Evolutionary conservation across 1,284 basidiomycete species (phyloP), one percentile per base, ranked within the genome.

Genomic region (Phellopilus nigrolimitatus): DNA sequence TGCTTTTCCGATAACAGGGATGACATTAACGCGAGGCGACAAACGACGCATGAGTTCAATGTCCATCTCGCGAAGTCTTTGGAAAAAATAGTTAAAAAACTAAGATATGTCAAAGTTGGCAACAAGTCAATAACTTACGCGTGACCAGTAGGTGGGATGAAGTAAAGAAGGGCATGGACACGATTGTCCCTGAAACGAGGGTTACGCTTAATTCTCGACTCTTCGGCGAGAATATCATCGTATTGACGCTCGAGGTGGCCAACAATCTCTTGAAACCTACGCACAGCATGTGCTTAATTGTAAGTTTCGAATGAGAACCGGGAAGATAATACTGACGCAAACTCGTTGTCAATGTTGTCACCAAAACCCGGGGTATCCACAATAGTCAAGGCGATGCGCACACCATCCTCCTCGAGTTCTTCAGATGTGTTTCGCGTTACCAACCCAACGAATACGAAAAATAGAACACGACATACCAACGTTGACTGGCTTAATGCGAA

Each of bases 351-450:
- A 65, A 99, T 95, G 68, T 95, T 95, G 72, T 98, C 95, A 45
- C 95, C 97, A 62, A 99, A 99, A 43, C 97, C 97, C 51, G 97
- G 97, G 1, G 97, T 99, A 70, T 99, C 97, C 34, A 99, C 95
- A 59, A 99, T 93, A 46, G 97, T 99, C 59, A 99, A 76, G 24
- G 95, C 93, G 66, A 99, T 97, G 60, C 95, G 89, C 59, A 98
- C 91, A 38, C 97, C 97, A 61, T 99, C 97, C 69, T 99, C 95
- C 63, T 99, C 97, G 55, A 99, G 84, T 70, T 99, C 95, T 93
- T 64, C 25, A 55, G 52, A 46, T 24, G 28, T 39, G 21, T 53
- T 45, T 21, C 12, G 28, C 31, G 37, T 49, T 31, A 15, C 33
- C 31, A 27, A 38, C 30, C 12, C 37, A 55, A 24, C 17, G 12